Base-by-base conservation (phyloP, 352 stramenopile genomes). In the Phytophthora pini region DNA sequence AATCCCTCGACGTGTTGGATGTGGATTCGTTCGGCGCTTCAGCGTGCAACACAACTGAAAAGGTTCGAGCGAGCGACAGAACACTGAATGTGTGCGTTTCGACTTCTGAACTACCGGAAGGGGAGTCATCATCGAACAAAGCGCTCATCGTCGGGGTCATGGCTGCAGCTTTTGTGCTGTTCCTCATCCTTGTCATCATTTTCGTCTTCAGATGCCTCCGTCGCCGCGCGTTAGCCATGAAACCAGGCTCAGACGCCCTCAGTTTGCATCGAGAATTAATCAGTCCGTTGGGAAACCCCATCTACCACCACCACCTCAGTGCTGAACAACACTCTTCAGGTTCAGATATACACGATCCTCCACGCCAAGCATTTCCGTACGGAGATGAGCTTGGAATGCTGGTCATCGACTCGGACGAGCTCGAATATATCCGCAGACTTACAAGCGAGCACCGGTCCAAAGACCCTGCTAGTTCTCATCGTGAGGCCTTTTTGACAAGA, bases 371-470 rank as follows among this genome's bases (percentile, higher is more conserved):
- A 11, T 63, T 58, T 44, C 57, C 50, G 15, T 65, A 62, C 36
- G 47, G 56, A 6, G 22, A 59, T 0, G 34, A 58, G 6, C 56
- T 66, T 43, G 34, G 12, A 31, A 24, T 48, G 24, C 31, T 84
- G 20, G 58, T 76, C 20, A 31, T 85, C 3, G 77, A 82, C 17
- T 40, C 50, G 20, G 65, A 79, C 46, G 77, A 87, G 7, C 47
- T 89, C 24, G 61, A 84, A 32, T 75, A 83, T 44, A 58, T 89
- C 13, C 56, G 62, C 29, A 70, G 27, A 24, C 57, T 89, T 32
- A 58, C 52, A 0, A 63, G 57, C 5, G 68, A 75, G 1, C 52
- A 66, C 0, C 59, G 40, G 20, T n/a, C 45, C 50, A 39, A 31
- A 27, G 34, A 26, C 11, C 39, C 46, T 17, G 15, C 15, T 39